Conservation (phyloP, 495 filamentous ascomycete genomes). For the Cudoniella acicularis region DNA sequence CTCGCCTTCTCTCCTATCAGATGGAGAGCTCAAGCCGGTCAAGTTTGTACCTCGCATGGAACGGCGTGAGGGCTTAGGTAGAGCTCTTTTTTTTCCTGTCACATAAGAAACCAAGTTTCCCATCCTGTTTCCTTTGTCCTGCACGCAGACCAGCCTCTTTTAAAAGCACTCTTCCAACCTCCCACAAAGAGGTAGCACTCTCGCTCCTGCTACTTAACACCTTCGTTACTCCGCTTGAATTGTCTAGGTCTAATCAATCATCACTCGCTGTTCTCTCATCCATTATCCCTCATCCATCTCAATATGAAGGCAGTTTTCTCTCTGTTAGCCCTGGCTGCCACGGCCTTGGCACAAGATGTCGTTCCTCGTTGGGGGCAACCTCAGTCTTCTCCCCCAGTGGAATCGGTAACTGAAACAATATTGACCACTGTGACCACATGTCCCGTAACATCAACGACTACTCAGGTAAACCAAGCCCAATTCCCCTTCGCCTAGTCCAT, state of each 20-base stretch:
- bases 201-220: slow-evolving; percentile 32
- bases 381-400: neutral
- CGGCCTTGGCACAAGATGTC: slow-evolving; percentile 13
- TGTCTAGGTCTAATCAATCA: slow-evolving; percentile 9
- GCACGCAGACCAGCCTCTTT: slow-evolving; percentile 22
- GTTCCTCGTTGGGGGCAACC: slow-evolving; percentile 3
- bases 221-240: slow-evolving; percentile 18
- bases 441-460: slow-evolving; percentile 18
- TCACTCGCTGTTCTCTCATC: slow-evolving; percentile 14
- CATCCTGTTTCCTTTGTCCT: slow-evolving; percentile 10
- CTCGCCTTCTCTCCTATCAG: neutral
- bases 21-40: neutral
- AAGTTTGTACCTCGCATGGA: slow-evolving; percentile 1
- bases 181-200: slow-evolving; percentile 25
- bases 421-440: slow-evolving; percentile 13
- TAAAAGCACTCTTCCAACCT: slow-evolving; percentile 15
- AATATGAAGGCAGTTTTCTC: slow-evolving; percentile 27
- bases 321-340: slow-evolving; percentile 27
- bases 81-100: neutral
- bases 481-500: too few relatives aligned
- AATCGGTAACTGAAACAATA: neutral
- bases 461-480: slow-evolving; percentile 7
- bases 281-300: neutral
- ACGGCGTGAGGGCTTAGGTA: neutral
- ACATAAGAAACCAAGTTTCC: slow-evolving; percentile 17